Conservation (phyloP, 257 asterid genomes). For the Mitragyna speciosa region DNA sequence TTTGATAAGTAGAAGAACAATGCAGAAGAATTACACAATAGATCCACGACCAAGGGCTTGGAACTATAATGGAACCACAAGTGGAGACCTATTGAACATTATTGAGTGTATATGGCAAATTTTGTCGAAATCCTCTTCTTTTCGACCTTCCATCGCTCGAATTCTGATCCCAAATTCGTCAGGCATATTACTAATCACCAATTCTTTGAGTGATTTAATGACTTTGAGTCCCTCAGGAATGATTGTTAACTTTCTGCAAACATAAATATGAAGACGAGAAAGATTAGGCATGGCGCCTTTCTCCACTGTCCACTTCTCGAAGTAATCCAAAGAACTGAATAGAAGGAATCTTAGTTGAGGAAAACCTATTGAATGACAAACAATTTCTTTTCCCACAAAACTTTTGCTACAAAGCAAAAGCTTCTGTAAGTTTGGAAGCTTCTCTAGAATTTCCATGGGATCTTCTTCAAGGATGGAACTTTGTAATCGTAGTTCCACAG, state of each 20-base stretch:
- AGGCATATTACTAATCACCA: not conserved
- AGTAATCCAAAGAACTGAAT: not conserved
- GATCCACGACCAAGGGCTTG: no score
- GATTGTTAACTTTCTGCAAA: not conserved
- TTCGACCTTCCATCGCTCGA: not conserved
- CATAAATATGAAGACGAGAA: rapidly evolving
- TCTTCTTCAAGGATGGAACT: not conserved
- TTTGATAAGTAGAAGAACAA: no score
- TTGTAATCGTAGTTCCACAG: not conserved
- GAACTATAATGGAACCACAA: no score
- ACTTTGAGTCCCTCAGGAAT: constrained; percentile 19
- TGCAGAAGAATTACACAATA: no score
- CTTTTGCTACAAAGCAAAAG: not conserved
- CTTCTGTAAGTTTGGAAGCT: constrained; percentile 5
- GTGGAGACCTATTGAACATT: no score
- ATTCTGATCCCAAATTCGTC: not conserved
- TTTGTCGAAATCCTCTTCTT: not conserved
- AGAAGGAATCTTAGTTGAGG: constrained; percentile 5
- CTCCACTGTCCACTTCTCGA: constrained; percentile 22
- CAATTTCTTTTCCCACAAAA: constrained; percentile 7
- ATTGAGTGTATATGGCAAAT: not conserved
- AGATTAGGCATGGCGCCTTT: constrained; percentile 28
- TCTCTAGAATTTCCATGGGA: constrained; percentile 1
- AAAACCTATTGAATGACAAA: constrained; percentile 11
- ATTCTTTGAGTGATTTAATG: constrained; percentile 4